Conservation (phyloP, 2,329 filamentous ascomycete species). For the Ampelomyces quisqualis region DNA sequence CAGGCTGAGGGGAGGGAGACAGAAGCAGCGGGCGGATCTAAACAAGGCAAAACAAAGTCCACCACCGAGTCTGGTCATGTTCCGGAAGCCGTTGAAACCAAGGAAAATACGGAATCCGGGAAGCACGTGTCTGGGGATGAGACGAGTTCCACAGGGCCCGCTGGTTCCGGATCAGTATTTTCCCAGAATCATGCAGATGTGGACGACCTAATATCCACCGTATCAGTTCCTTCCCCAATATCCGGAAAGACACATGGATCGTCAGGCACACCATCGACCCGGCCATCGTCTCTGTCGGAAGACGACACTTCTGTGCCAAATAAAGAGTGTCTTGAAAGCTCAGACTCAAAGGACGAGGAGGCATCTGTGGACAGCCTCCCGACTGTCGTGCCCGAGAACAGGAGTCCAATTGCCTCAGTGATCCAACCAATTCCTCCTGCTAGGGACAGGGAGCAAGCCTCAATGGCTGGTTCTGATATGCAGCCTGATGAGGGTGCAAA, state of each 20-base stretch:
- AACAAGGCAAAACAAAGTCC: not conserved
- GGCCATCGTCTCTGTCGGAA: constrained; percentile 44
- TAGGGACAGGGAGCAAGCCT: constrained; percentile 6
- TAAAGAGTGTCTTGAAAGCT: constrained; percentile 17
- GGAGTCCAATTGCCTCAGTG: constrained; percentile 26
- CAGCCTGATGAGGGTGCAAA: constrained; percentile 16
- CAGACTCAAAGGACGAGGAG: constrained; percentile 29
- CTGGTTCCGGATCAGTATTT: constrained; percentile 59
- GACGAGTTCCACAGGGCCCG: constrained; percentile 11
- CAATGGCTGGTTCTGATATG: constrained; percentile 10
- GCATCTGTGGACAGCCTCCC: constrained; percentile 39
- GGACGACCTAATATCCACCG: constrained; percentile 40
- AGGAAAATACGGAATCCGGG: constrained; percentile 15
- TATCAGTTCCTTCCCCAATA: constrained; percentile 41
- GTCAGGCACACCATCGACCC: constrained; percentile 40
- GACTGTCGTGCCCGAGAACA: constrained; percentile 38
- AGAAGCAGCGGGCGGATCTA: constrained; percentile 1
- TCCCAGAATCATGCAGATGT: constrained; percentile 42
- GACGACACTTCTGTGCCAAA: constrained; percentile 31
- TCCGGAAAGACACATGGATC: constrained; percentile 44
- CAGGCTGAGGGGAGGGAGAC: constrained; percentile 4
- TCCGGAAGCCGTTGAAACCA: constrained; percentile 5
- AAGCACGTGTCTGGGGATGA: constrained; percentile 16
- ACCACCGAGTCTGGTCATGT: constrained; percentile 2
- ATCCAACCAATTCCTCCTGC: constrained; percentile 8